phyloP scores from a whole-genome alignment of 768 basidiomycete genomes.

The Chalciporus sphaerocephalus region DNA sequence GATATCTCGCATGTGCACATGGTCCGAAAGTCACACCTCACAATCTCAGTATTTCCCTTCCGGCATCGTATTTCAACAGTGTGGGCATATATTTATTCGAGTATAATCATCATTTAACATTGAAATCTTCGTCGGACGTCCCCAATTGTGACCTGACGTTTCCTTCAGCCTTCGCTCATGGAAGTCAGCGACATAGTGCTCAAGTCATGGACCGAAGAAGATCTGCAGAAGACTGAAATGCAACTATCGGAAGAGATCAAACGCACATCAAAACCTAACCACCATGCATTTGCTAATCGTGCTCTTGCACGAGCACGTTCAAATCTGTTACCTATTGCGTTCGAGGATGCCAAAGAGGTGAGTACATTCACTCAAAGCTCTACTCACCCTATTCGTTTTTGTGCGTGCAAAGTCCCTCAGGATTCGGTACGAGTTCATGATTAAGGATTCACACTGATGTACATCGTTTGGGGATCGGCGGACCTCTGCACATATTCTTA shows the following conservation, averaged over 20 bases:
- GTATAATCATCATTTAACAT: too few relatives aligned
- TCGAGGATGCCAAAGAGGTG: constrained; percentile 8
- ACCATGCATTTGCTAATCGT: neutral
- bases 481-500: too few relatives aligned
- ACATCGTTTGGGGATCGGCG: too few relatives aligned
- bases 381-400: neutral
- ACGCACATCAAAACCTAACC: neutral
- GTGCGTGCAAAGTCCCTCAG: neutral
- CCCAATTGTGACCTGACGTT: too few relatives aligned
- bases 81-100: neutral
- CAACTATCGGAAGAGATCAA: constrained; percentile 1
- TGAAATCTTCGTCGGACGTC: too few relatives aligned
- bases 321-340: neutral
- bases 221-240: neutral
- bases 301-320: neutral
- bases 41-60: neutral
- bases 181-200: neutral
- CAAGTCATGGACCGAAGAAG: neutral
- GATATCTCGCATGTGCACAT: neutral
- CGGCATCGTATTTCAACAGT: neutral
- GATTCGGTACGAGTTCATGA: too few relatives aligned
- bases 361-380: neutral
- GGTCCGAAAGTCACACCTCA: neutral
- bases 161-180: neutral
- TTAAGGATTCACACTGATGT: too few relatives aligned